Base-by-base conservation (phyloP, 73 alveolate species). In the Paraurostyla sp. region DNA sequence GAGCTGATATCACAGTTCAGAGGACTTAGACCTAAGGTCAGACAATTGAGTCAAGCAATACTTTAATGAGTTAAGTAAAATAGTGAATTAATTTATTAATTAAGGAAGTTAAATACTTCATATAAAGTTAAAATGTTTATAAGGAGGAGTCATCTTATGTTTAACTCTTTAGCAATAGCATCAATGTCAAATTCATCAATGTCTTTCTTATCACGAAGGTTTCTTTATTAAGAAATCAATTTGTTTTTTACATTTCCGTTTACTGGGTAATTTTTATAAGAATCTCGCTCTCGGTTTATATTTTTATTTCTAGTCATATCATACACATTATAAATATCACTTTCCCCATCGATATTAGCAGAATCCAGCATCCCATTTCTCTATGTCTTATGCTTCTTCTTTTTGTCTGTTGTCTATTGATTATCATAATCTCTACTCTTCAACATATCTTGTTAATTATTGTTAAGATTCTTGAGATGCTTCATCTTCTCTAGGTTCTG, bases 121-220 rank as follows among this genome's bases (percentile, higher is more conserved):
- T n/a, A n/a, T n/a, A n/a, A n/a, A n/a, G n/a, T n/a, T n/a, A n/a
- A n/a, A n/a, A n/a, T n/a, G n/a, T n/a, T n/a, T n/a, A n/a, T n/a
- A n/a, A n/a, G n/a, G n/a, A n/a, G n/a, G n/a, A 16, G 6, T 60
- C 78, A 60, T 7, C 78, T 25, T 16, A 60, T 3, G 32, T 60
- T 60, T 6, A 60, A 50, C 32, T 60, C 78, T 60, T 60, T 60
- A 2, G 78, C 78, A 11, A 60, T 60, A 9, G 45, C 45, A 9
- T 60, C 78, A 27, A 60, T 60, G 78, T 60, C 78, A 60, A 60
- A 60, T 60, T 60, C 69, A 52, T 52, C 69, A 52, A 20, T 52
- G 23, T 52, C 30, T 20, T 52, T 52, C 23, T 52, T 52, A 6
- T 52, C 9, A 18, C n/a, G 7, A 7, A 11, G 56, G 16, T n/a